Conservation (phyloP, 371 early-diverging fungal genomes). For the Coemansia sp. region DNA sequence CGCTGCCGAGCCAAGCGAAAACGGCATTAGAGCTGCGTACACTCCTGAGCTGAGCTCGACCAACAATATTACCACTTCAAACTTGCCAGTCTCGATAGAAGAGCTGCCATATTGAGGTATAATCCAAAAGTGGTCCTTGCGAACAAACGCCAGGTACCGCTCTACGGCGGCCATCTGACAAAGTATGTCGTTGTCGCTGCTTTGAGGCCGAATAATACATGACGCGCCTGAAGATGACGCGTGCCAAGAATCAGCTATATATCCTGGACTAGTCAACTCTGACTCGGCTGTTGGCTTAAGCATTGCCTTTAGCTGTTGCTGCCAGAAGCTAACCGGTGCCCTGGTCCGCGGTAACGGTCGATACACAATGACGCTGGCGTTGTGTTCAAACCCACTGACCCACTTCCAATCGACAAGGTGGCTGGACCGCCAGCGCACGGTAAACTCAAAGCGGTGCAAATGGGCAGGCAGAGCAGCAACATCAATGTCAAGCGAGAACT, state of each 20-base stretch:
- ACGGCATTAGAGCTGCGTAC: constrained; percentile 30
- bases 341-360: background rate
- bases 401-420: constrained; percentile 19
- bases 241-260: constrained; percentile 32
- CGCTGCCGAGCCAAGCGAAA: background rate
- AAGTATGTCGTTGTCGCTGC: background rate
- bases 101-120: constrained; percentile 15
- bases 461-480: background rate
- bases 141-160: constrained; percentile 29
- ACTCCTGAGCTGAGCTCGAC: constrained; percentile 15
- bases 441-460: constrained; percentile 29
- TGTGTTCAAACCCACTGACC: constrained; percentile 21
- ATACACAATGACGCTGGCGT: constrained; percentile 24
- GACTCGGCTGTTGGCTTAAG: background rate
- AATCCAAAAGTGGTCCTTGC: constrained; percentile 36
- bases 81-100: background rate
- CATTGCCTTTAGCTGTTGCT: constrained; percentile 16
- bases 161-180: constrained; percentile 16
- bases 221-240: constrained; percentile 21
- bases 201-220: constrained; percentile 15
- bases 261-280: background rate
- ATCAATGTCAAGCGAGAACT: constrained; percentile 23
- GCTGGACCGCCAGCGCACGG: constrained; percentile 29
- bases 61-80: constrained; percentile 17
- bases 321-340: constrained; percentile 22